Base-by-base conservation (phyloP, 75 land plant genomes). In the Adiantum capillusveneris region DNA sequence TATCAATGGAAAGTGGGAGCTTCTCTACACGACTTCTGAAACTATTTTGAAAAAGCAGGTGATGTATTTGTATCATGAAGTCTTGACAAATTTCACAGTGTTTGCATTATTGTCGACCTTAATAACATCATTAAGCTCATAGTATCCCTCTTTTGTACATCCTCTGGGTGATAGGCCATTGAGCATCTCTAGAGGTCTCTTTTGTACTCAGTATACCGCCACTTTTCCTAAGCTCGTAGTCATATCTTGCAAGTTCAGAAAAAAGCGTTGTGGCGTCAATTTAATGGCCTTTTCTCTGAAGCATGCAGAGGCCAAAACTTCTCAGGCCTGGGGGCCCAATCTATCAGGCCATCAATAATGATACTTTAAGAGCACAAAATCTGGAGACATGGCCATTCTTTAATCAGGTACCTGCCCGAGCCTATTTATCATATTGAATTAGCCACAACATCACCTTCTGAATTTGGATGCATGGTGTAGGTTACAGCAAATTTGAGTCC, bases 1-100 rank as follows among this genome's bases (percentile, higher is more conserved):
- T 25, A 56, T 94, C 18, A 82, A 84, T 76, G 99, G 99, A 53
- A 94, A 94, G 60, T 94, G 99, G 99, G 91, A 90, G 71, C 91
- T 94, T 37, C 37, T 94, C 19, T 94, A 94, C 68, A 94, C 99
- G 0, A 94, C 99, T 62, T 94, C 99, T 46, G 48, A 44, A 56
- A 77, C 85, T 18, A 80, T 94, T 57, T 55, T 94, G 62, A 78
- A 79, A 65, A 68, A 28, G 5, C 48, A 89, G 85, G 98, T 89
- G 59, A 25, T 50, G 5, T 18, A 54, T 17, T 48, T 41, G 17
- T 34, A 13, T 2, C 31, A 31, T 17, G 18, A 1, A 11, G 19
- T 25, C 7, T 5, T 28, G 29, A 11, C 26, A 44, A 20, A 16
- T 26, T 60, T n/a, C n/a, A n/a, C n/a, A n/a, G n/a, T n/a, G n/a